Conservation (phyloP, 2,329 filamentous ascomycete genomes). For the Calonectria multiphialidica region DNA sequence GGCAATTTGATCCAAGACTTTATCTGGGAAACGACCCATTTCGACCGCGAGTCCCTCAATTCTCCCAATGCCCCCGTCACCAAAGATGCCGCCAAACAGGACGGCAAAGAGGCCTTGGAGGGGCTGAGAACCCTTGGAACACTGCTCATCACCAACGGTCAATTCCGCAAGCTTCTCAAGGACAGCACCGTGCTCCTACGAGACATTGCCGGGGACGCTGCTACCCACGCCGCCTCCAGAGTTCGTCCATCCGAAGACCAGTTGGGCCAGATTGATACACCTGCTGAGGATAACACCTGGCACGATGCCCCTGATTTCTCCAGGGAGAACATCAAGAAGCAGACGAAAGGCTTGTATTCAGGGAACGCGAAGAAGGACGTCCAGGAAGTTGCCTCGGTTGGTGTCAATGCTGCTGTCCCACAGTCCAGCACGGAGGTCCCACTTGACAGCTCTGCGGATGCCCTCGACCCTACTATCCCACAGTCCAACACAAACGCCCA, state of each 20-base stretch:
- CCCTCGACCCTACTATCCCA: slow-evolving; percentile 65
- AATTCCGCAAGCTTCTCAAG: slow-evolving; percentile 90
- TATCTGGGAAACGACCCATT: slow-evolving; percentile 90
- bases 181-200: slow-evolving; percentile 86
- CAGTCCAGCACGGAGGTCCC: slow-evolving; percentile 64
- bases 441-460: slow-evolving; percentile 53
- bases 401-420: slow-evolving; percentile 65
- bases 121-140: slow-evolving; percentile 90
- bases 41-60: slow-evolving; percentile 72
- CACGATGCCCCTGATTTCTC: slow-evolving; percentile 86
- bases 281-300: slow-evolving; percentile 94
- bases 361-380: slow-evolving; percentile 68
- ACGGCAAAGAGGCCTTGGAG: slow-evolving; percentile 85
- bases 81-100: slow-evolving; percentile 83
- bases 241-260: slow-evolving; percentile 84
- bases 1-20: slow-evolving; percentile 96
- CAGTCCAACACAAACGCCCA: slow-evolving; percentile 64
- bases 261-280: slow-evolving; percentile 81
- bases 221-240: slow-evolving; percentile 79
- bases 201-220: slow-evolving; percentile 92
- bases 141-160: slow-evolving; percentile 92
- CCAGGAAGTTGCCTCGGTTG: slow-evolving; percentile 69
- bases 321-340: slow-evolving; percentile 75
- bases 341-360: slow-evolving; percentile 73
- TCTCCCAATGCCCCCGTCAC: slow-evolving; percentile 76